Conservation (phyloP, 768 basidiomycete species). For the Termitomyces sp. region DNA sequence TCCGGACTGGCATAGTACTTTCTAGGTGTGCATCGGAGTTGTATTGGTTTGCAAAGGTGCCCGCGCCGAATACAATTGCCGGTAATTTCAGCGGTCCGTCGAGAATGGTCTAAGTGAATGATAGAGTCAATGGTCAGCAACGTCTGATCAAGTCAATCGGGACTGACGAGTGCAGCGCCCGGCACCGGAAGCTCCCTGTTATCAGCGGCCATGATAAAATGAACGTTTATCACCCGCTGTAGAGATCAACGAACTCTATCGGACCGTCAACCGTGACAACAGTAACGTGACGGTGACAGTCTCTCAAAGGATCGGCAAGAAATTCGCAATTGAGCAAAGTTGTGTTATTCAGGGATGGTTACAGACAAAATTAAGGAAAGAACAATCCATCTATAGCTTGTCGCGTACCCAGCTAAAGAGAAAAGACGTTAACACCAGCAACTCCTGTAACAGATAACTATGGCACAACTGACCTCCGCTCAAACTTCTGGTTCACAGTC, state of each 20-base stretch:
- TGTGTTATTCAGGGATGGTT: constrained; percentile 13
- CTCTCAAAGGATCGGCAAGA: neutral
- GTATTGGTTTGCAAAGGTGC: constrained; percentile 61
- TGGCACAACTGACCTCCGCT: constrained; percentile 51
- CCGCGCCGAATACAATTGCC: constrained; percentile 65
- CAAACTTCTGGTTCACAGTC: constrained; percentile 67
- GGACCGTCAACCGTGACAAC: constrained; percentile 5
- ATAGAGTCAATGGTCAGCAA: neutral
- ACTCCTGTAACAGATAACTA: neutral
- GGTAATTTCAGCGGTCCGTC: constrained; percentile 33
- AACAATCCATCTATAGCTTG: constrained; percentile 45
- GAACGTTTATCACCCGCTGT: neutral
- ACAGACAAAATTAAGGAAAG: constrained; percentile 13
- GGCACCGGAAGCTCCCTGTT: constrained; percentile 30
- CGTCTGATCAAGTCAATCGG: neutral
- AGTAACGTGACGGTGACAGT: neutral
- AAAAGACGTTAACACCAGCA: constrained; percentile 2
- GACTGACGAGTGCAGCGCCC: constrained; percentile 35
- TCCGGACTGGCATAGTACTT: constrained; percentile 53
- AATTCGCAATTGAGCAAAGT: neutral
- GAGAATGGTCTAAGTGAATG: constrained; percentile 21
- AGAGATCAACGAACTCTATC: neutral
- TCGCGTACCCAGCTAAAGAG: constrained; percentile 65
- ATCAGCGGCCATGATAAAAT: constrained; percentile 6
- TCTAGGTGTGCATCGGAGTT: constrained; percentile 54